Percentiles rank a stretch among this genome's conserved stretches.
Evolutionary conservation across 2,329 filamentous ascomycete species (phyloP).

Genomic region (Trichoderma guizhouense): DNA sequence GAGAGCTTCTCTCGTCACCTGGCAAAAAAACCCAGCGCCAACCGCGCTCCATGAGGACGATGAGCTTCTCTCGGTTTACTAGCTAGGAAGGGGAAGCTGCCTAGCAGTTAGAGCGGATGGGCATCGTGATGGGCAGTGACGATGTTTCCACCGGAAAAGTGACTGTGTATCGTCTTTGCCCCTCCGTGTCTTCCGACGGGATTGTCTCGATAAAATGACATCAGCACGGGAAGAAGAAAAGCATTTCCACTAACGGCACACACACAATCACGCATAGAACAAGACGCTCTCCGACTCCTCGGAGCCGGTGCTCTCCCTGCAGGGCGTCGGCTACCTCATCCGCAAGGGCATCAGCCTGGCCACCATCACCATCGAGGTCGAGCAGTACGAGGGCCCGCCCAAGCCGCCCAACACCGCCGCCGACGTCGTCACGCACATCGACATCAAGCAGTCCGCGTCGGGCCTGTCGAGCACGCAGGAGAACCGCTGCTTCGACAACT

Average conservation of each 20-base stretch:
- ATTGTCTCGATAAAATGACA: background rate
- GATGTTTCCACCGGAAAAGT: background rate
- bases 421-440: slow-evolving; percentile 55
- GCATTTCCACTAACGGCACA: background rate
- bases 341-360: slow-evolving; percentile 70
- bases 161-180: background rate
- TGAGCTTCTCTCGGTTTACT: background rate
- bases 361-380: slow-evolving; percentile 63
- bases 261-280: slow-evolving; percentile 56
- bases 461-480: slow-evolving; percentile 64
- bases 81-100: background rate
- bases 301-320: slow-evolving; percentile 67
- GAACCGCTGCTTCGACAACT: slow-evolving; percentile 51
- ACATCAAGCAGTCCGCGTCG: slow-evolving; percentile 71
- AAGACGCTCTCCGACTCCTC: slow-evolving; percentile 66
- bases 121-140: background rate
- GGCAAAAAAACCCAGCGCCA: background rate
- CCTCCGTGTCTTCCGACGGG: background rate
- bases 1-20: background rate
- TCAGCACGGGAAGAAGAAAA: background rate
- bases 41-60: slow-evolving; percentile 7
- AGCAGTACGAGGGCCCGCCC: slow-evolving; percentile 49
- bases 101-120: background rate
- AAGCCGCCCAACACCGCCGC: slow-evolving; percentile 38
- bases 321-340: slow-evolving; percentile 67